phyloP scores from a whole-genome alignment of 1,139 yeast species.

The Debaryomyces coudertii region DNA sequence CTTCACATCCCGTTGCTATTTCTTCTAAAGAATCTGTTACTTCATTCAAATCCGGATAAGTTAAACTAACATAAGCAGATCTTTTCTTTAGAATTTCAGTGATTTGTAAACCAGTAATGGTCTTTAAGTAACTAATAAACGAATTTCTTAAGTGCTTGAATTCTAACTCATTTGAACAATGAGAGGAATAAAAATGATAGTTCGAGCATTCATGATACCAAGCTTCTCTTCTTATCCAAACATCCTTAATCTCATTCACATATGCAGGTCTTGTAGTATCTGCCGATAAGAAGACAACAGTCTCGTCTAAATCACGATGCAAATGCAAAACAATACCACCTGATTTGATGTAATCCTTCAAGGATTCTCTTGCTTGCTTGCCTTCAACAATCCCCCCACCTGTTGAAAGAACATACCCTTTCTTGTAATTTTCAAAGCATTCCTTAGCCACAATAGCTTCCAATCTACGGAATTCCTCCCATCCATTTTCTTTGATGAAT shows the following conservation, averaged over 20 bases:
- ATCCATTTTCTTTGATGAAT: conserved; percentile 69
- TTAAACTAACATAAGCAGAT: conserved; percentile 75
- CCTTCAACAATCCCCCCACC: conserved; percentile 97
- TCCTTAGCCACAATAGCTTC: conserved; percentile 66
- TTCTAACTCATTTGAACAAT: conserved; percentile 60
- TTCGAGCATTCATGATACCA: conserved; percentile 85
- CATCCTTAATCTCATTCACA: conserved; percentile 73
- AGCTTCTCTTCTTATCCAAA: conserved; percentile 79
- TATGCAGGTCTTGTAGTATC: conserved; percentile 92
- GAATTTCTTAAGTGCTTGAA: conserved; percentile 61
- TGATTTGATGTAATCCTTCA: conserved; percentile 54
- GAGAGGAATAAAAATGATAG: conserved; percentile 75
- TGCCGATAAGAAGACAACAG: conserved; percentile 68
- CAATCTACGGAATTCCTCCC: conserved; percentile 79
- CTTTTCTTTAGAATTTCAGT: conserved; percentile 53
- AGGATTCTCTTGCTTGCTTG: conserved; percentile 61
- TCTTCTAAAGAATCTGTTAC: conserved; percentile 48
- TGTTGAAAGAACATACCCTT: conserved; percentile 78
- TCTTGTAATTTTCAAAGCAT: conserved; percentile 48
- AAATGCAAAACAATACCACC: conserved; percentile 86
- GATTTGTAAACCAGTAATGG: conserved; percentile 61
- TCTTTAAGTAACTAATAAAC: conserved; percentile 59
- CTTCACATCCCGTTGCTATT: conserved; percentile 71
- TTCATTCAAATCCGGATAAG: conserved; percentile 57
- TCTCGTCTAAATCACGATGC: conserved; percentile 84